Evolutionary conservation across 306 rosid species (phyloP), one percentile per base, ranked within the genome.

Genomic region (Rubus parviflorus): DNA sequence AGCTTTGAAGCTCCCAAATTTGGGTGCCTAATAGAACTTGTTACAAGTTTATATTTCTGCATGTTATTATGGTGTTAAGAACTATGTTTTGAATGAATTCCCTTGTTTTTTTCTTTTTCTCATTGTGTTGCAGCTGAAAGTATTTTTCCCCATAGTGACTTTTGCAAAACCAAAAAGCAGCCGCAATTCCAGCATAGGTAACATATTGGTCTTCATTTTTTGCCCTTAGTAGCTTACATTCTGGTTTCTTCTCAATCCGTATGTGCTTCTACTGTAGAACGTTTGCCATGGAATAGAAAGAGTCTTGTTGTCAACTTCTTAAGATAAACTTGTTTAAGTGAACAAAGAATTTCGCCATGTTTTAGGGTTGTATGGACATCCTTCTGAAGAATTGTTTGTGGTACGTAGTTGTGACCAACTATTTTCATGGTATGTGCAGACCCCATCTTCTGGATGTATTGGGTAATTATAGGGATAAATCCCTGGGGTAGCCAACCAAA

Each of bases 81-180:
- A 22, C 30, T 37, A 51, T 52, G 35, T 49, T 61, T 61, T 35
- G 70, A 23, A 35, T 25, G 15, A 57, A 51, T 45, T 16, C 16
- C 25, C 65, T 43, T 70, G 45, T 75, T 70, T 20, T 23, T 58
- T 61, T 9, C 30, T 40, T 30, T 63, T 57, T 16, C 54, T 54
- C 57, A 38, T 74, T 62, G 48, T 37, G 40, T 81, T 88, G 91
- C 98, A 92, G 99, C 91, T 96, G 79, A 96, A 96, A 87, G 80
- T 92, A 89, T 92, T 96, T 82, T 96, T 96, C 78, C 97, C 98
- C 7, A 84, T 87, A 0, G 93, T 90, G 83, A 92, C 98, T 77
- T 96, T 96, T 54, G 97, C 97, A 20, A 91, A 92, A 82, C 97
- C 96, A 58, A 96, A 91, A 89, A 91, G 99, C 86, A 92, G 99